phyloP scores from a whole-genome alignment of 192 early-diverging fungal genomes.

The Coemansia sp. region DNA sequence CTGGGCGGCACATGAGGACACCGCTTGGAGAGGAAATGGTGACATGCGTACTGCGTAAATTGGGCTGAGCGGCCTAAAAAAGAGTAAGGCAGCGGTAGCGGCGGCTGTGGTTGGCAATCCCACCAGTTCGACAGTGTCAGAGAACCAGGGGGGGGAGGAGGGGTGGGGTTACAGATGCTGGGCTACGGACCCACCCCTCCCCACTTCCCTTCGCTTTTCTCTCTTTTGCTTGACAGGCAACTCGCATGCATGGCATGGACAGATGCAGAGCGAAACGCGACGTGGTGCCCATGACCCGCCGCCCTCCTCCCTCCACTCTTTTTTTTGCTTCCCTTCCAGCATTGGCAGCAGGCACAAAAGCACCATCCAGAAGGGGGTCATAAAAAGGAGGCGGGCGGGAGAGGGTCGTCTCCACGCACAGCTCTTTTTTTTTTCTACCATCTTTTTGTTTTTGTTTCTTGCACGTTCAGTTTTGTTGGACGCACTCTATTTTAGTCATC shows the following conservation, averaged over 20 bases:
- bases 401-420: too few relatives aligned
- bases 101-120: not conserved
- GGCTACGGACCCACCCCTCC: not conserved
- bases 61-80: not conserved
- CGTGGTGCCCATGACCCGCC: not conserved
- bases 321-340: too few relatives aligned
- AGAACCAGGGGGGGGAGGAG: not conserved
- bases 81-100: not conserved
- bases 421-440: not conserved
- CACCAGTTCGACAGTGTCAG: not conserved
- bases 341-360: too few relatives aligned
- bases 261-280: conserved; percentile 2
- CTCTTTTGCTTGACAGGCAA: too few relatives aligned
- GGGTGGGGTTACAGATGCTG: not conserved
- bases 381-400: conserved; percentile 1
- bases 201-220: too few relatives aligned
- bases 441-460: not conserved
- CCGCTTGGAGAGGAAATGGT: not conserved
- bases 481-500: not conserved
- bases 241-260: too few relatives aligned
- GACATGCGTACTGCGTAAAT: conserved; percentile 5
- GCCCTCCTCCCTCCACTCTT: too few relatives aligned
- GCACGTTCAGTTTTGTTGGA: too few relatives aligned
- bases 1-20: not conserved
- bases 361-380: conserved; percentile 2